A percentile compares a stretch with the other conserved stretches of the same genome.
Conservation (phyloP, 78 protist species). For the Cavenderia fasciculata region DNA sequence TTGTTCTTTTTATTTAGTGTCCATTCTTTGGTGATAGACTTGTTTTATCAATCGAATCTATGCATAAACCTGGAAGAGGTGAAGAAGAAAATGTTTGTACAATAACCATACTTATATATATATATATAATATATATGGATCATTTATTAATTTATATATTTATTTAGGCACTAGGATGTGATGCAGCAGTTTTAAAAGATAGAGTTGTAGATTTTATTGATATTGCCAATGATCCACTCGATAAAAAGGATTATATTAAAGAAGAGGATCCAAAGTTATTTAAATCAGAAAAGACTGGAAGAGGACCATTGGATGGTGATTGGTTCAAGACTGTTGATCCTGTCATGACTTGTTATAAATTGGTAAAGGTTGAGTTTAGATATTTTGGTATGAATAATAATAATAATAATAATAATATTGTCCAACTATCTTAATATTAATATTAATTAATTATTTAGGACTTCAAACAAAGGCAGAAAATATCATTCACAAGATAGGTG, state of each 20-base stretch:
- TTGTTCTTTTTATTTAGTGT: conserved; percentile 23
- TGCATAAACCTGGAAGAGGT: conserved; percentile 57
- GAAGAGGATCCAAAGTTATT: conserved; percentile 84
- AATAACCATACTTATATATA: not conserved
- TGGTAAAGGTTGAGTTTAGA: conserved; percentile 79
- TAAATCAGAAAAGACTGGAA: conserved; percentile 82
- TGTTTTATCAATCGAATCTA: conserved; percentile 43
- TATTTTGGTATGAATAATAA: conserved; percentile 90
- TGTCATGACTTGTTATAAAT: conserved; percentile 87
- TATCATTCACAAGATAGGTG: conserved; percentile 65
- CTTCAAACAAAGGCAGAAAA: conserved; percentile 85
- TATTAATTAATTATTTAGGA: too few relatives aligned
- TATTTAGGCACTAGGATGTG: conserved; percentile 15
- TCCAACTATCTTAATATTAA: too few relatives aligned
- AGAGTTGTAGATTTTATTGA: conserved; percentile 50
- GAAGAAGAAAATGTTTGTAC: conserved; percentile 38
- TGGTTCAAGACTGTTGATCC: conserved; percentile 80
- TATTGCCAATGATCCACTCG: conserved; percentile 61
- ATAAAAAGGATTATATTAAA: conserved; percentile 71
- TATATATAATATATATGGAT: too few relatives aligned
- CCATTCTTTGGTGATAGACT: conserved; percentile 73
- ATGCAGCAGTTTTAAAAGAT: conserved; percentile 8
- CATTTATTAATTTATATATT: too few relatives aligned
- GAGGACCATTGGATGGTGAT: conserved; percentile 83
- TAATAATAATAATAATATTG: too few relatives aligned